Conservation (phyloP, 139 green algal genomes). For the Tetraselmis striata region DNA sequence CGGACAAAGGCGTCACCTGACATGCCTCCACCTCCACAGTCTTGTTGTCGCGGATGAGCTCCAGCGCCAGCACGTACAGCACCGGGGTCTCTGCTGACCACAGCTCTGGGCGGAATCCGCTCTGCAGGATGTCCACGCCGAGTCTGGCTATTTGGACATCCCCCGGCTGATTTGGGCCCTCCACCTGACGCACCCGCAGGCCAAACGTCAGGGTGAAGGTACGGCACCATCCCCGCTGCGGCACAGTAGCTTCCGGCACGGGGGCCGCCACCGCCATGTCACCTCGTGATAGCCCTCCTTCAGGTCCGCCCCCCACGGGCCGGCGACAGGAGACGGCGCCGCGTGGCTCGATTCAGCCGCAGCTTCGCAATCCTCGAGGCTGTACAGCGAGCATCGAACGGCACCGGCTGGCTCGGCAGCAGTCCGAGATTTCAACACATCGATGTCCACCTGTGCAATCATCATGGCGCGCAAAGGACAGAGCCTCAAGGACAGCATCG, state of each 20-base stretch:
- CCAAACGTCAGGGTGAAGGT: neutral
- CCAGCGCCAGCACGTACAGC: constrained; percentile 77
- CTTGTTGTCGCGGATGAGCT: constrained; percentile 29
- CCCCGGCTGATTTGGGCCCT: too few relatives aligned
- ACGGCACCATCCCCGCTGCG: neutral
- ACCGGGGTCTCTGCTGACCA: constrained; percentile 78
- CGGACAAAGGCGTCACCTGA: constrained; percentile 56
- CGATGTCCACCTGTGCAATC: constrained; percentile 24
- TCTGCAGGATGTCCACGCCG: too few relatives aligned
- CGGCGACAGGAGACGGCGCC: neutral
- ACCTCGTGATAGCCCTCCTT: neutral
- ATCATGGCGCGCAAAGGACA: too few relatives aligned
- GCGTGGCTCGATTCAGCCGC: too few relatives aligned
- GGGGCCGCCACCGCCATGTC: too few relatives aligned
- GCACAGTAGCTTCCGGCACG: too few relatives aligned
- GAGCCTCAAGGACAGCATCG: too few relatives aligned
- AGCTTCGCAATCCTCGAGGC: neutral
- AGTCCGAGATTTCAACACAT: neutral
- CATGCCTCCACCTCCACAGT: constrained; percentile 70
- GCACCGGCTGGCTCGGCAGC: neutral
- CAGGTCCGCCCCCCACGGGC: neutral
- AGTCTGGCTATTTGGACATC: too few relatives aligned
- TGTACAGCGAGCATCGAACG: neutral
- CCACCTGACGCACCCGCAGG: too few relatives aligned
- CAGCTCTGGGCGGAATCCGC: too few relatives aligned